phyloP scores from a whole-genome alignment of 371 early-diverging fungal species.

The Lichtheimia ramosa region DNA sequence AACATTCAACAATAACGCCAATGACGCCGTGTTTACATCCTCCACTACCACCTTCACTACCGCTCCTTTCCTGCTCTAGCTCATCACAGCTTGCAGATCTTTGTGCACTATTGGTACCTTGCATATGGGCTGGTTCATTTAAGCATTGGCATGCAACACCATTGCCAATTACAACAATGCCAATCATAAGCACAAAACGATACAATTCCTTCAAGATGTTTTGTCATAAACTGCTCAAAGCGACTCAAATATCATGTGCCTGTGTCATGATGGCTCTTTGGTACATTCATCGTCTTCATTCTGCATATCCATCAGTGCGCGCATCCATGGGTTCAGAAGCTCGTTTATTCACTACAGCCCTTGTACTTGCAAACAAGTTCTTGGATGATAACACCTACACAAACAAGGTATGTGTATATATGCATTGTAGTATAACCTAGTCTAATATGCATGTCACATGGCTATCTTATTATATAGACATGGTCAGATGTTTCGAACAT shows the following conservation, averaged over 20 bases:
- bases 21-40: conserved; percentile 12
- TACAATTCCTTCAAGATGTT: conserved; percentile 41
- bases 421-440: not conserved
- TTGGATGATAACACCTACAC: conserved; percentile 74
- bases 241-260: conserved; percentile 46
- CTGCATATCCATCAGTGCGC: conserved; percentile 38
- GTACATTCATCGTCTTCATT: conserved; percentile 40
- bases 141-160: not conserved
- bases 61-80: conserved; percentile 26
- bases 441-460: not conserved
- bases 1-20: not conserved
- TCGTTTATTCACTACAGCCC: conserved; percentile 63
- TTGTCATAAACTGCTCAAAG: conserved; percentile 52
- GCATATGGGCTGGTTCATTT: conserved; percentile 45
- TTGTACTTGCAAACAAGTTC: conserved; percentile 66
- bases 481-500: conserved; percentile 74
- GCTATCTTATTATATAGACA: conserved; percentile 38
- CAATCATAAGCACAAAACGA: conserved; percentile 30
- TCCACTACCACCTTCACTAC: not conserved
- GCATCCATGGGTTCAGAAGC: conserved; percentile 60
- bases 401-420: conserved; percentile 43
- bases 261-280: conserved; percentile 41
- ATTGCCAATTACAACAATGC: not conserved
- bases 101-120: conserved; percentile 43
- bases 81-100: conserved; percentile 42